Evolutionary conservation across 129 eudicot species (phyloP).

Genomic region (Tagetes patula): DNA sequence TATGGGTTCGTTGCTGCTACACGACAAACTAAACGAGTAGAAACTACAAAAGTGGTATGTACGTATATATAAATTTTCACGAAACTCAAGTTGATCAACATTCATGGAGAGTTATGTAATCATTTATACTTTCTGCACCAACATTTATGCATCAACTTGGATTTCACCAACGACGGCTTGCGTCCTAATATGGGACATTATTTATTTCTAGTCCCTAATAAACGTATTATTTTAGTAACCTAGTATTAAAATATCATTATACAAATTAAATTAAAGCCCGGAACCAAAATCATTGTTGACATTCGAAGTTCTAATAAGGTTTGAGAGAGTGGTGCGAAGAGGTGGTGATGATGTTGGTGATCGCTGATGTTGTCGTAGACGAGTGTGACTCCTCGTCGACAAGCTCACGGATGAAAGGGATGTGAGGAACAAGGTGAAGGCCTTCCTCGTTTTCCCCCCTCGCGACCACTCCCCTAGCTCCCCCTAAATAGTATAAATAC

Average conservation of each 20-base stretch:
- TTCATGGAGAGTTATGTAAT: constrained; percentile 18
- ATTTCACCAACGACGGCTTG: constrained; percentile 12
- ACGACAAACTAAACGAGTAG: constrained; percentile 15
- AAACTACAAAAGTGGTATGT: constrained; percentile 15
- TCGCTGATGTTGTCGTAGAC: too few species aligned
- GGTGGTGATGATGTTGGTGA: too few species aligned
- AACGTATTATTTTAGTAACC: not conserved
- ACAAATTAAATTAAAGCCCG: not conserved
- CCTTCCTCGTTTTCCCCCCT: too few species aligned
- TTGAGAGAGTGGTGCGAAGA: too few species aligned
- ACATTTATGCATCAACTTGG: not conserved
- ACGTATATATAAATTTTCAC: not conserved
- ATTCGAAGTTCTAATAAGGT: too few species aligned
- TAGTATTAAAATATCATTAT: not conserved
- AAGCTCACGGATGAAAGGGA: too few species aligned
- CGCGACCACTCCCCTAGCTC: too few species aligned
- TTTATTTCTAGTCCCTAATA: not conserved
- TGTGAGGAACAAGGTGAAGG: too few species aligned
- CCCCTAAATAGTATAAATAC: too few species aligned
- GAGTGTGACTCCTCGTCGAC: too few species aligned
- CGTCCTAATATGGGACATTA: not conserved
- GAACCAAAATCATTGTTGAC: not conserved
- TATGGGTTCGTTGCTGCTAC: constrained; percentile 24
- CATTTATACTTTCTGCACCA: not conserved
- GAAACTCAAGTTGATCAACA: constrained; percentile 15